phyloP scores from a whole-genome alignment of 1,284 basidiomycete species.

The Ceratobasidium sp. region DNA sequence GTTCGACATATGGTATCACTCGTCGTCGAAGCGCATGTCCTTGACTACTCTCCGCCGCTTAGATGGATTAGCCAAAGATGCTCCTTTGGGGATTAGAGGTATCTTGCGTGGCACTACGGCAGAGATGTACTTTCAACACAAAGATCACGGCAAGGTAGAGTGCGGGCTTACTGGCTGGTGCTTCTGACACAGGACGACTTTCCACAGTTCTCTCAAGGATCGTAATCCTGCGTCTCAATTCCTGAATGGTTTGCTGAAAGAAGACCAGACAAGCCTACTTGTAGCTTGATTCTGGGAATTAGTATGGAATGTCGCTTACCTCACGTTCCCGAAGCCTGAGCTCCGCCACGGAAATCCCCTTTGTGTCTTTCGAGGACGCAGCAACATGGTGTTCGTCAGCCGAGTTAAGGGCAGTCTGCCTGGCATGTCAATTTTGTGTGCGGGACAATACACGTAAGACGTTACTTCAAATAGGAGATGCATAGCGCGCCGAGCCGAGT shows the following conservation, averaged over 20 bases:
- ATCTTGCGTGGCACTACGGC: background rate
- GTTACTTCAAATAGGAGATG: background rate
- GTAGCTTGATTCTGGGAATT: no score
- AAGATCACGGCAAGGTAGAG: background rate
- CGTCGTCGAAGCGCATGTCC: slow-evolving; percentile 33
- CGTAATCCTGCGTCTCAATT: slow-evolving; percentile 6
- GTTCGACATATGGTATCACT: background rate
- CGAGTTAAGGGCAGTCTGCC: background rate
- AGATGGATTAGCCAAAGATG: slow-evolving; percentile 17
- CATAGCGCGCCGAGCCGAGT: slow-evolving; percentile 18
- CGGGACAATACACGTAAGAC: background rate
- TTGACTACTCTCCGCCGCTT: slow-evolving; percentile 29
- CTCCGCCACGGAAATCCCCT: slow-evolving; percentile 6
- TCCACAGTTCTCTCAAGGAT: slow-evolving; percentile 15
- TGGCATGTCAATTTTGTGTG: background rate
- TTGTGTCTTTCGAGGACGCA: background rate
- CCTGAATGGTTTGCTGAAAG: slow-evolving; percentile 32
- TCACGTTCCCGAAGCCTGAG: background rate
- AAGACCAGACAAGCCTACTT: no score
- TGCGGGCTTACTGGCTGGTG: background rate
- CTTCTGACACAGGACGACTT: background rate
- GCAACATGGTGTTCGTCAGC: background rate
- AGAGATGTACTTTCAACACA: background rate
- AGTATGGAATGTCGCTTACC: slow-evolving; percentile 1
- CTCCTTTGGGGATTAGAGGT: slow-evolving; percentile 16